These are phyloP conservation scores for Coelastrella sp. DNA, from an alignment of 139 green algal genomes.

Conservation along the genomic window DNA sequence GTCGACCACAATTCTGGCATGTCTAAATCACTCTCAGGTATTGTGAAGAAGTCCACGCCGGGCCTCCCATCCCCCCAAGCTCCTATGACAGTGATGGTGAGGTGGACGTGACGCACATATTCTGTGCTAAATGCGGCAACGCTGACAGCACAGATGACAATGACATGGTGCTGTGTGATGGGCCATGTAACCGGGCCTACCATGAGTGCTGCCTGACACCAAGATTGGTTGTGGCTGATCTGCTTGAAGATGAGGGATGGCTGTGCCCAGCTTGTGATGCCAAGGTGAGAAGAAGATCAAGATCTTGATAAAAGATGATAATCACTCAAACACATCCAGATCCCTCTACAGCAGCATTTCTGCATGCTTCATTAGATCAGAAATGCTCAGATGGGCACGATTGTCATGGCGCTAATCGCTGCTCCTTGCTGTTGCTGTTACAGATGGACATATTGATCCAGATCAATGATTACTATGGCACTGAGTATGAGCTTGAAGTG, in stretches of 20 bases:
- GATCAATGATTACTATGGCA: slow-evolving; percentile 77
- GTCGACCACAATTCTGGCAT: too few species aligned
- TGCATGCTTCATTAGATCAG: too few species aligned
- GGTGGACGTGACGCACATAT: slow-evolving; percentile 80
- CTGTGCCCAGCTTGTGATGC: slow-evolving; percentile 85
- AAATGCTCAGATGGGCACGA: not conserved
- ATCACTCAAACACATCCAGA: too few species aligned
- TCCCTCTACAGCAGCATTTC: too few species aligned
- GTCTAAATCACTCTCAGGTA: too few species aligned
- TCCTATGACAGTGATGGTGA: slow-evolving; percentile 79
- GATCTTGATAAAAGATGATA: too few species aligned
- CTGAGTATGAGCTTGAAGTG: slow-evolving; percentile 65
- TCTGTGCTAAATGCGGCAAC: slow-evolving; percentile 81
- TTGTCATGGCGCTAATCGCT: not conserved
- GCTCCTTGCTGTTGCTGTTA: not conserved
- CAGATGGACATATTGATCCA: slow-evolving; percentile 72
- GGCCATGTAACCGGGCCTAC: slow-evolving; percentile 82
- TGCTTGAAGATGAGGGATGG: slow-evolving; percentile 84
- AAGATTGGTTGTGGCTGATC: slow-evolving; percentile 61
- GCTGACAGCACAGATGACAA: slow-evolving; percentile 80
- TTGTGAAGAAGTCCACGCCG: slow-evolving; percentile 67
- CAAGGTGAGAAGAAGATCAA: slow-evolving; percentile 64
- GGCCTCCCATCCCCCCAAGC: slow-evolving; percentile 50
- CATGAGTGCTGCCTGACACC: slow-evolving; percentile 80
- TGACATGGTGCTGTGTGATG: slow-evolving; percentile 95